phyloP scores from a whole-genome alignment of 176 grass and related monocot species.

The Ensete glaucum region DNA sequence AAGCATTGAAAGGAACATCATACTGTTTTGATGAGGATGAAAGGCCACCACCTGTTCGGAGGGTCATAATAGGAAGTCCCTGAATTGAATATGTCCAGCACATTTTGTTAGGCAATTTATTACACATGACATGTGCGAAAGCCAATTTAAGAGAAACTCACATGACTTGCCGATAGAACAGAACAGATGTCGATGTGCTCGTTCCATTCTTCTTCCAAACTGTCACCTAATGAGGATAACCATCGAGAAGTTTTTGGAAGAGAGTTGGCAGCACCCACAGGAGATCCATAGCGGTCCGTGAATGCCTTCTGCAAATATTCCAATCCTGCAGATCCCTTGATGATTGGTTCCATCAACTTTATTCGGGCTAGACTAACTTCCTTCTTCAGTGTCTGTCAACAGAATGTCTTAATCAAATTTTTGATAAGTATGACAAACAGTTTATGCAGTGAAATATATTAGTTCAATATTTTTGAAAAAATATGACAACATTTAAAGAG shows the following conservation, averaged over 20 bases:
- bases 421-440: too few relatives aligned
- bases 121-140: background rate
- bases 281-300: constrained; percentile 47
- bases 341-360: constrained; percentile 61
- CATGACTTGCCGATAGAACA: constrained; percentile 40
- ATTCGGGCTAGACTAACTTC: constrained; percentile 75
- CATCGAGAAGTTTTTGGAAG: constrained; percentile 46
- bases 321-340: constrained; percentile 71
- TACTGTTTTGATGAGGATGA: constrained; percentile 16
- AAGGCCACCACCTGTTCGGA: constrained; percentile 58
- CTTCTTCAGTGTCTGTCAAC: constrained; percentile 57
- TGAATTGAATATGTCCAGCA: constrained; percentile 11
- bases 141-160: constrained; percentile 24
- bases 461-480: background rate
- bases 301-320: constrained; percentile 95
- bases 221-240: constrained; percentile 20
- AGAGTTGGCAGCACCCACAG: constrained; percentile 31
- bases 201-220: constrained; percentile 55
- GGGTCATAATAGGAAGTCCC: constrained; percentile 43
- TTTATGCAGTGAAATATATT: too few relatives aligned
- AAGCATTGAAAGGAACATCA: constrained; percentile 11
- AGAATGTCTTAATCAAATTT: background rate
- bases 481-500: background rate
- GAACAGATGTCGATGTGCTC: constrained; percentile 44
- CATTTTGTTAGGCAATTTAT: background rate